Evolutionary conservation across 2,329 filamentous ascomycete species (phyloP).

Genomic region (Stachybotrys chartarum): DNA sequence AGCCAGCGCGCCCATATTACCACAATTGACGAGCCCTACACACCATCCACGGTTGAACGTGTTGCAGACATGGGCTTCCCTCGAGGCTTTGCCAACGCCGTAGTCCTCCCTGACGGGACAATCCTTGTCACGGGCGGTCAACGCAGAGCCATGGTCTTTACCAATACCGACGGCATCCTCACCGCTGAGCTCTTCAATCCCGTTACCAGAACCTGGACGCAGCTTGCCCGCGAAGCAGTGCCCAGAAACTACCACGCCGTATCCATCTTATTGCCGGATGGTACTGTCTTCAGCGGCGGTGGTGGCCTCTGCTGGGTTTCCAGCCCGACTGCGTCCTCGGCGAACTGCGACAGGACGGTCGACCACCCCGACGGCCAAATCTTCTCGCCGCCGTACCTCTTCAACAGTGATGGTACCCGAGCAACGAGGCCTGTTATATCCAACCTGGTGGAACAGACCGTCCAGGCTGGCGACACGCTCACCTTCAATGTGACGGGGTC

Average conservation of each 20-base stretch:
- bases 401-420: slow-evolving; percentile 31
- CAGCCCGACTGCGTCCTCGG: slow-evolving; percentile 15
- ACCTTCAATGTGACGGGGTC: slow-evolving; percentile 13
- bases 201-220: slow-evolving; percentile 28
- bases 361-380: slow-evolving; percentile 50
- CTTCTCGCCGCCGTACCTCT: slow-evolving; percentile 48
- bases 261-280: slow-evolving; percentile 44
- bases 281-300: slow-evolving; percentile 40
- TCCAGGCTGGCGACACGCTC: slow-evolving; percentile 11
- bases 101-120: slow-evolving; percentile 37
- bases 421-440: slow-evolving; percentile 20
- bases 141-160: slow-evolving; percentile 32
- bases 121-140: slow-evolving; percentile 32
- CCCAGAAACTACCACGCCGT: slow-evolving; percentile 43
- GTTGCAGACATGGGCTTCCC: slow-evolving; percentile 24
- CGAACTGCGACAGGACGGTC: slow-evolving; percentile 22
- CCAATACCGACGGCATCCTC: slow-evolving; percentile 32
- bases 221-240: slow-evolving; percentile 28
- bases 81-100: slow-evolving; percentile 34
- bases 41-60: slow-evolving; percentile 8
- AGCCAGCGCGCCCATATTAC: slow-evolving; percentile 38
- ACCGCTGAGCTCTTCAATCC: slow-evolving; percentile 41
- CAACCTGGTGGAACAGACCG: background rate
- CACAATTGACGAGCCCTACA: slow-evolving; percentile 27
- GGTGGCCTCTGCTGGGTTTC: slow-evolving; percentile 41